Conservation (phyloP, 371 early-diverging fungal genomes). For the Blastocladiella emersonii region DNA sequence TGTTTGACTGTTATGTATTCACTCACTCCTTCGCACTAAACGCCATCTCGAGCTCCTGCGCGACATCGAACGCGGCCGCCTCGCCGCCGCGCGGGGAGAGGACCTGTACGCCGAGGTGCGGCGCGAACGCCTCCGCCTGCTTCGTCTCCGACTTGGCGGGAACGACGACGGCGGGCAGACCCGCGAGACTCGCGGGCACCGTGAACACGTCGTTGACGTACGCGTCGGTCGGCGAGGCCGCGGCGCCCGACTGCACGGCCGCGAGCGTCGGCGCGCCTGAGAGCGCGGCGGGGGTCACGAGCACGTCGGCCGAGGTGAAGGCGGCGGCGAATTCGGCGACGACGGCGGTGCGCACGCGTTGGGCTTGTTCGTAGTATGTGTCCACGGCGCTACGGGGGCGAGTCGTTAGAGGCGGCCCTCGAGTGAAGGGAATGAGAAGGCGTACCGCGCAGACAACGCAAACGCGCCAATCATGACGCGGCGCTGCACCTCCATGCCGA, state of each 20-base stretch:
- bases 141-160: slow-evolving; percentile 31
- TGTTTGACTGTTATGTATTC: no score
- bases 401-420: no score
- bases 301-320: slow-evolving; percentile 48
- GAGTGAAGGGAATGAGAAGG: background rate
- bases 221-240: slow-evolving; percentile 15
- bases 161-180: slow-evolving; percentile 53
- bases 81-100: slow-evolving; percentile 72
- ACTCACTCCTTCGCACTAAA: no score
- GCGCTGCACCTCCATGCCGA: slow-evolving; percentile 69
- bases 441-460: slow-evolving; percentile 59
- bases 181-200: slow-evolving; percentile 75
- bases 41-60: slow-evolving; percentile 17
- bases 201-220: slow-evolving; percentile 83
- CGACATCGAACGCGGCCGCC: slow-evolving; percentile 30
- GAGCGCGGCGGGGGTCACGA: slow-evolving; percentile 57
- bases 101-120: slow-evolving; percentile 69
- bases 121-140: slow-evolving; percentile 14
- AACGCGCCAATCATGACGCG: slow-evolving; percentile 75
- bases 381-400: slow-evolving; percentile 42
- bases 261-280: slow-evolving; percentile 40
- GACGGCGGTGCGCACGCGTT: slow-evolving; percentile 60
- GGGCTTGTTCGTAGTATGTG: slow-evolving; percentile 59
- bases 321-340: slow-evolving; percentile 59
- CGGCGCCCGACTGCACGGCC: slow-evolving; percentile 10